phyloP scores from a whole-genome alignment of 2,329 filamentous ascomycete genomes.

The Colletotrichum sp. region DNA sequence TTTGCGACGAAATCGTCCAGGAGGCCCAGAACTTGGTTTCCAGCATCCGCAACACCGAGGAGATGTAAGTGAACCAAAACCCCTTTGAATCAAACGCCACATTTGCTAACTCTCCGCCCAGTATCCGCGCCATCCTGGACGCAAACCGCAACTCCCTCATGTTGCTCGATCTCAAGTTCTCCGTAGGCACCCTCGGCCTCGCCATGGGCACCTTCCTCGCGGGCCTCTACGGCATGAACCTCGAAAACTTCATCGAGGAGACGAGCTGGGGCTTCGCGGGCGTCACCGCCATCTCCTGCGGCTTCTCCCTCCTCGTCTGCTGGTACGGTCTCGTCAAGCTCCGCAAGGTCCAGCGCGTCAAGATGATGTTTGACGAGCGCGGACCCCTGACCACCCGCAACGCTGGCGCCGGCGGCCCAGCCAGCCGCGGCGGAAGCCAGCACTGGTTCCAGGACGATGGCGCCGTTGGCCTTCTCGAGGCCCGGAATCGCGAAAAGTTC shows the following conservation, averaged over 20 bases:
- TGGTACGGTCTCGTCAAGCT: constrained; percentile 85
- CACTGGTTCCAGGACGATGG: constrained; percentile 54
- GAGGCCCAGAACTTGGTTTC: constrained; percentile 91
- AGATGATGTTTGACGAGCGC: constrained; percentile 69
- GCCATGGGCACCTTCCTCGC: constrained; percentile 94
- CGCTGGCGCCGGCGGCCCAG: not conserved
- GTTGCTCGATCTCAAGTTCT: constrained; percentile 96
- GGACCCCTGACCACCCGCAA: constrained; percentile 34
- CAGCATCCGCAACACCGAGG: constrained; percentile 96
- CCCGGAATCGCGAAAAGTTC: constrained; percentile 59
- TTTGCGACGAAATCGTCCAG: constrained; percentile 97
- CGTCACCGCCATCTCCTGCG: constrained; percentile 73
- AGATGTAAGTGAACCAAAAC: constrained; percentile 73
- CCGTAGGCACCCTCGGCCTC: constrained; percentile 91
- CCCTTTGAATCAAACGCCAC: not conserved
- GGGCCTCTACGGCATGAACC: constrained; percentile 99
- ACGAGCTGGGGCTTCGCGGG: constrained; percentile 83
- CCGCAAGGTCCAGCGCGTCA: constrained; percentile 83
- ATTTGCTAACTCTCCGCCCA: constrained; percentile 41
- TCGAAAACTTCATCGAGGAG: constrained; percentile 98
- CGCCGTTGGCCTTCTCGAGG: constrained; percentile 56
- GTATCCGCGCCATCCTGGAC: constrained; percentile 94
- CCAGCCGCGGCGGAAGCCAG: constrained; percentile 28
- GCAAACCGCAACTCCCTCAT: constrained; percentile 98
- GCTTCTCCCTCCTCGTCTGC: constrained; percentile 79